These are phyloP conservation scores for Asclepias syriaca DNA, from an alignment of 257 asterid species.

Conservation along the genomic window DNA sequence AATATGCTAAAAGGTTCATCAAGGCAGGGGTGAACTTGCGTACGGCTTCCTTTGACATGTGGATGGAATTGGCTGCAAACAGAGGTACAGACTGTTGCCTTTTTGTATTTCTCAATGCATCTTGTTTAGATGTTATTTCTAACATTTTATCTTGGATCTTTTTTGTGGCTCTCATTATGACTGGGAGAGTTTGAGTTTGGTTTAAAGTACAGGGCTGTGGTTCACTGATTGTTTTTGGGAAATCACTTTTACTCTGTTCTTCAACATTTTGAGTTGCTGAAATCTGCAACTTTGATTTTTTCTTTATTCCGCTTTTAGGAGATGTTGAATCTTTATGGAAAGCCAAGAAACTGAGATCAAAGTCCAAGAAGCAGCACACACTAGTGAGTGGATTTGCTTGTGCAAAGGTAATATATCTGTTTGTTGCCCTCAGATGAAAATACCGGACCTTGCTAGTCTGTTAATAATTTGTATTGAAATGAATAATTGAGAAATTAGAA, in stretches of 20 bases:
- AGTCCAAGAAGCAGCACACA: slow-evolving; percentile 59
- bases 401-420: slow-evolving; percentile 65
- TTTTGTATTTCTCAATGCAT: slow-evolving; percentile 10
- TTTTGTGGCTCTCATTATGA: not conserved
- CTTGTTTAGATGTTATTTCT: slow-evolving; percentile 4
- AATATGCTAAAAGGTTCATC: slow-evolving; percentile 62
- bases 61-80: slow-evolving; percentile 89
- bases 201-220: too few relatives aligned
- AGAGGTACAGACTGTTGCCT: slow-evolving; percentile 41
- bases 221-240: not conserved
- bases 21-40: slow-evolving; percentile 65
- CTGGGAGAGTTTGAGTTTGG: not conserved
- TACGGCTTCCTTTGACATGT: slow-evolving; percentile 54
- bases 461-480: not conserved
- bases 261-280: not conserved
- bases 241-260: not conserved
- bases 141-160: not conserved
- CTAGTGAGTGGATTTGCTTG: slow-evolving; percentile 83
- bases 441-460: too few relatives aligned
- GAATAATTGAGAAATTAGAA: not conserved
- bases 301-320: slow-evolving; percentile 34
- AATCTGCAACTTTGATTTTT: not conserved
- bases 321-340: slow-evolving; percentile 80
- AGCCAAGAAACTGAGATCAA: slow-evolving; percentile 75
- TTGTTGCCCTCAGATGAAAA: slow-evolving; percentile 11